phyloP scores from a whole-genome alignment of 2,329 filamentous ascomycete species.

The Claviceps sp. region DNA sequence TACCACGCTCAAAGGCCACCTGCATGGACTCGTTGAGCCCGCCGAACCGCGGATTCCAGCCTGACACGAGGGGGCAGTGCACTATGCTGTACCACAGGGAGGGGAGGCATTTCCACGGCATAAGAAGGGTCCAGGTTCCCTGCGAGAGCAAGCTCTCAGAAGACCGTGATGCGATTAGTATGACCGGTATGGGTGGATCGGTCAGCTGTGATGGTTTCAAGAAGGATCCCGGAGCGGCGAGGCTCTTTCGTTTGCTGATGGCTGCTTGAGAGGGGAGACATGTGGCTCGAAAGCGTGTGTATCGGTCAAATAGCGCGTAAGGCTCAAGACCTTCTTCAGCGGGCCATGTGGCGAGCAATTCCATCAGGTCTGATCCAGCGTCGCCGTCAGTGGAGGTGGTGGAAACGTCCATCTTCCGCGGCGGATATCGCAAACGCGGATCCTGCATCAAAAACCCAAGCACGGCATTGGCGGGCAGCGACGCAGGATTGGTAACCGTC shows the following conservation, averaged over 20 bases:
- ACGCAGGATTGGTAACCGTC: slow-evolving; percentile 52
- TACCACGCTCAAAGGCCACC: slow-evolving; percentile 63
- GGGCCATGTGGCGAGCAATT: slow-evolving; percentile 55
- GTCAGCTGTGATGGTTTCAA: slow-evolving; percentile 36
- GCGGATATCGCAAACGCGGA: slow-evolving; percentile 68
- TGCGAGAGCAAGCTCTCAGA: slow-evolving; percentile 35
- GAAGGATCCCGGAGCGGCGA: slow-evolving; percentile 47
- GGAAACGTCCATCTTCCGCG: slow-evolving; percentile 36
- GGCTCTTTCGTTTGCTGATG: slow-evolving; percentile 62
- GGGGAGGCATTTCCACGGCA: slow-evolving; percentile 82
- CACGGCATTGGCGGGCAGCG: slow-evolving; percentile 55
- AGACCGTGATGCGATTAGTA: slow-evolving; percentile 50
- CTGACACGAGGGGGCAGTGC: slow-evolving; percentile 66
- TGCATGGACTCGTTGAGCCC: slow-evolving; percentile 71
- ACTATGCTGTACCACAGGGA: slow-evolving; percentile 79
- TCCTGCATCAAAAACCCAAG: slow-evolving; percentile 65
- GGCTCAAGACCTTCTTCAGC: slow-evolving; percentile 37
- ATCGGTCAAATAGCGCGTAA: slow-evolving; percentile 53
- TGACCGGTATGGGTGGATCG: slow-evolving; percentile 67
- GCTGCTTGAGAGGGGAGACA: slow-evolving; percentile 62
- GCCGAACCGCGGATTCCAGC: slow-evolving; percentile 70
- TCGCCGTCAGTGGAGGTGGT: slow-evolving; percentile 10
- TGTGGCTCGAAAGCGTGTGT: slow-evolving; percentile 49
- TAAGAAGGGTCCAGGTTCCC: slow-evolving; percentile 68
- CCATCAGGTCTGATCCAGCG: slow-evolving; percentile 32